Percentiles rank a stretch among this genome's conserved stretches.
These are phyloP conservation scores for Arthrobotrys iridis DNA, from an alignment of 2,329 filamentous ascomycete species.

Conservation along the genomic window DNA sequence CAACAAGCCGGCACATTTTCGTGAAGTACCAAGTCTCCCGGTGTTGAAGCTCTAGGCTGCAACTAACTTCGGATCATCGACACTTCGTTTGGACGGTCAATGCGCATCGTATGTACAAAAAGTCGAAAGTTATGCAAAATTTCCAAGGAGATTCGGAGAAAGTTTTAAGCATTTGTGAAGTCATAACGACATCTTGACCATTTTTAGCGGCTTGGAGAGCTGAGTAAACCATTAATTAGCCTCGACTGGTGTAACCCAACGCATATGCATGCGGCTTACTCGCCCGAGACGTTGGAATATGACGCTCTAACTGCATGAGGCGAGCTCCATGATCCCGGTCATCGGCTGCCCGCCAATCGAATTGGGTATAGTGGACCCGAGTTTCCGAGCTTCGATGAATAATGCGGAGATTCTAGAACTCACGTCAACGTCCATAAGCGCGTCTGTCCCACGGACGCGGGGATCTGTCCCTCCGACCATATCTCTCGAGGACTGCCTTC, in stretches of 20 bases:
- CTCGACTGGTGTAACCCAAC: slow-evolving; percentile 11
- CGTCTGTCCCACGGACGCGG: slow-evolving; percentile 19
- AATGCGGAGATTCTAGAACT: neutral
- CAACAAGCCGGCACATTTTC: neutral
- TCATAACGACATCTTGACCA: slow-evolving; percentile 1
- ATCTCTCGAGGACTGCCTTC: slow-evolving; percentile 58
- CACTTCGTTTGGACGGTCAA: neutral
- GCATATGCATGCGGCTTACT: slow-evolving; percentile 22
- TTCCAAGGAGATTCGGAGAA: slow-evolving; percentile 39
- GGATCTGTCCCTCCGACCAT: slow-evolving; percentile 33
- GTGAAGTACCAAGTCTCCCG: neutral
- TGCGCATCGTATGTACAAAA: neutral
- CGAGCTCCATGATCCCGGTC: slow-evolving; percentile 27
- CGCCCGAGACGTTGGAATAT: slow-evolving; percentile 5
- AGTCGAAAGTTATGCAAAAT: neutral
- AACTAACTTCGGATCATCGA: neutral
- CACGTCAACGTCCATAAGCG: slow-evolving; percentile 10
- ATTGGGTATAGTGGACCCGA: neutral
- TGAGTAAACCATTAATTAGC: neutral
- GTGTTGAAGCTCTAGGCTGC: neutral
- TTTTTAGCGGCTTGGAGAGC: slow-evolving; percentile 17
- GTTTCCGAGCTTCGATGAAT: slow-evolving; percentile 5
- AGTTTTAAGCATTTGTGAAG: neutral
- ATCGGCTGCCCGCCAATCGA: slow-evolving; percentile 11
- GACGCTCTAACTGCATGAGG: slow-evolving; percentile 8